Conservation (phyloP, 2,329 filamentous ascomycete species). For the Colletotrichum graminicola region DNA sequence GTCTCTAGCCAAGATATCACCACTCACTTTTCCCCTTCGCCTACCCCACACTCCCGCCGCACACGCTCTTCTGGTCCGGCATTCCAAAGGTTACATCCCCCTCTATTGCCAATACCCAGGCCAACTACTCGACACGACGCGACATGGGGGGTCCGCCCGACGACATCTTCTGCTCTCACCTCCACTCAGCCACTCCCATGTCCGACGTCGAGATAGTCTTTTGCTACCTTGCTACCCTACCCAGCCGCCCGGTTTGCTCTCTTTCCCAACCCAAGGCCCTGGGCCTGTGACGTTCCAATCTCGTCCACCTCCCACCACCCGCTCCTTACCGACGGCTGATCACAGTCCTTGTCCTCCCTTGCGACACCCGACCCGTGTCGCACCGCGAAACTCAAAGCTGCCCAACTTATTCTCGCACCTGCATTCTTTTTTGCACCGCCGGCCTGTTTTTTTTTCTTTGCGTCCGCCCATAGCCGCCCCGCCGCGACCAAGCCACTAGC, state of each 20-base stretch:
- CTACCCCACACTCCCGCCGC: background rate
- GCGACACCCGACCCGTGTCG: background rate
- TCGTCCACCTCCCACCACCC: background rate
- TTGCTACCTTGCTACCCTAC: constrained; percentile 8
- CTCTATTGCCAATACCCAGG: background rate
- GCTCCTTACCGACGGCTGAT: background rate
- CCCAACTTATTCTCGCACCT: background rate
- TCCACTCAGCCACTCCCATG: background rate
- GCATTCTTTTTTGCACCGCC: too few species aligned
- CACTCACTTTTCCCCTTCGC: background rate
- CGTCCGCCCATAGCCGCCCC: background rate
- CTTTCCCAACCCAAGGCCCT: background rate
- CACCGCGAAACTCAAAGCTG: background rate
- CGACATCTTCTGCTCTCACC: background rate
- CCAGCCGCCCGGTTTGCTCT: background rate
- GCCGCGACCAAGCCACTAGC: background rate
- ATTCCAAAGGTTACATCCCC: constrained; percentile 13
- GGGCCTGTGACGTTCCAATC: background rate
- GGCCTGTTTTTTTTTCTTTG: background rate
- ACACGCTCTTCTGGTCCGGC: background rate
- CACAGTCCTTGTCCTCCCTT: background rate
- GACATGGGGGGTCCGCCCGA: constrained; percentile 10
- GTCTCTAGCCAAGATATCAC: background rate
- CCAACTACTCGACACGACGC: background rate
- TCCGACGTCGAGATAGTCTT: constrained; percentile 10